phyloP scores from a whole-genome alignment of 139 green algal genomes.

The Chlamydomonas incerta region DNA sequence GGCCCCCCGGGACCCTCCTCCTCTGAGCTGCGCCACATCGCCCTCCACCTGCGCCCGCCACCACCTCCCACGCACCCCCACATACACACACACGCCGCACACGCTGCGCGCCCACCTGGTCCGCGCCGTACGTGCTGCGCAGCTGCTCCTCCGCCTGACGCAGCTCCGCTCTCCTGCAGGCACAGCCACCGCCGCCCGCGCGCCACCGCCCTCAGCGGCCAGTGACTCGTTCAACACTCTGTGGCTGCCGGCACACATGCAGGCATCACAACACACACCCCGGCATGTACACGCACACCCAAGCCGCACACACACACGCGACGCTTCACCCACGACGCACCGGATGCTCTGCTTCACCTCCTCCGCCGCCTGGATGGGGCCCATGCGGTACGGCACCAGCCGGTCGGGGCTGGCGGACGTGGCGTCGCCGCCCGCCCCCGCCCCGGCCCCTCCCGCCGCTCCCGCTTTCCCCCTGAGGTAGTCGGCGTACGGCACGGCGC shows the following conservation, averaged over 20 bases:
- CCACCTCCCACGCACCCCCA: neutral
- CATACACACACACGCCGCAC: neutral
- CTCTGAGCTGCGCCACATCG: no score
- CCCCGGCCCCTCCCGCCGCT: neutral
- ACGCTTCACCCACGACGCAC: neutral
- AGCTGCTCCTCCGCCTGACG: conserved; percentile 14
- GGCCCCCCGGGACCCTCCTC: no score
- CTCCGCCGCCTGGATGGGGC: neutral
- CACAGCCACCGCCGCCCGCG: no score
- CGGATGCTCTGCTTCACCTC: neutral
- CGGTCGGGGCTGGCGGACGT: neutral
- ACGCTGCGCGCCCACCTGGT: neutral
- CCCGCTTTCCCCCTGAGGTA: neutral
- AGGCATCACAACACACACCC: no score
- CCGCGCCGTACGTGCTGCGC: neutral
- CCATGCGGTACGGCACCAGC: conserved; percentile 12
- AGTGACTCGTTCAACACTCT: no score
- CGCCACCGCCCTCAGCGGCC: no score
- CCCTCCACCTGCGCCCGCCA: no score
- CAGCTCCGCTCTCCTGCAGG: conserved; percentile 6
- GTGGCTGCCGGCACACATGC: no score
- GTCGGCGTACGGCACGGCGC: conserved; percentile 20
- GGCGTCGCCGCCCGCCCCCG: neutral
- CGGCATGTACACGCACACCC: no score
- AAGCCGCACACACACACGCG: no score